Evolutionary conservation across 257 asterid genomes (phyloP).

Genomic region (Solanum ossicruentum): DNA sequence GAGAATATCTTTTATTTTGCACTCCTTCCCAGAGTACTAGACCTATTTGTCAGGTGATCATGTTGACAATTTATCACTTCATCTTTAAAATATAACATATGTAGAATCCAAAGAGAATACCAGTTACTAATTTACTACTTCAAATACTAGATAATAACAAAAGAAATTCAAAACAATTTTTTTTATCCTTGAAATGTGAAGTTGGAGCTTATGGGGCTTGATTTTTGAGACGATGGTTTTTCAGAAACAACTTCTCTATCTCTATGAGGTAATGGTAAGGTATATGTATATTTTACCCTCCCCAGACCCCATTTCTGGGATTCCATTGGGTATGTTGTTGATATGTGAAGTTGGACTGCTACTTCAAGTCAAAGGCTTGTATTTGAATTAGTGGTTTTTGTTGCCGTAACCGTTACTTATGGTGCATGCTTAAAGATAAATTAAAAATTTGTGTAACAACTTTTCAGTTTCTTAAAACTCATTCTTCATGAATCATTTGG

Average conservation of each 20-base stretch:
- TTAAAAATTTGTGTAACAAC: neutral
- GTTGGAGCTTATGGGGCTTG: neutral
- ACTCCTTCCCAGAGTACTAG: neutral
- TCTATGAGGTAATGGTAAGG: too few relatives aligned
- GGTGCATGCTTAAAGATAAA: neutral
- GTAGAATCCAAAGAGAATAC: neutral
- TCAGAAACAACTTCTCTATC: too few relatives aligned
- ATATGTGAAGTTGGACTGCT: neutral
- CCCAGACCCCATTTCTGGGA: too few relatives aligned
- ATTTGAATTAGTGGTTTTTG: neutral
- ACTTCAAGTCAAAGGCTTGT: neutral
- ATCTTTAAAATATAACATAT: neutral
- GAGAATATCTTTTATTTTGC: neutral
- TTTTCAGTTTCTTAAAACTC: neutral
- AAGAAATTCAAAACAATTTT: neutral
- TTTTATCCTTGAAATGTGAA: neutral
- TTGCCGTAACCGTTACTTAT: neutral
- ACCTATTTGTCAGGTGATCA: neutral
- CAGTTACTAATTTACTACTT: neutral
- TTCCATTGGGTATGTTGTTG: too few relatives aligned
- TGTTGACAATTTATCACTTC: neutral
- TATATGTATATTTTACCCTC: too few relatives aligned
- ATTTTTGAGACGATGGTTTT: too few relatives aligned
- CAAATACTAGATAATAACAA: neutral
- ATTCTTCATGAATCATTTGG: neutral